Evolutionary conservation across 306 rosid species (phyloP), one percentile per base, ranked within the genome.

Genomic region (Casuarina glauca): DNA sequence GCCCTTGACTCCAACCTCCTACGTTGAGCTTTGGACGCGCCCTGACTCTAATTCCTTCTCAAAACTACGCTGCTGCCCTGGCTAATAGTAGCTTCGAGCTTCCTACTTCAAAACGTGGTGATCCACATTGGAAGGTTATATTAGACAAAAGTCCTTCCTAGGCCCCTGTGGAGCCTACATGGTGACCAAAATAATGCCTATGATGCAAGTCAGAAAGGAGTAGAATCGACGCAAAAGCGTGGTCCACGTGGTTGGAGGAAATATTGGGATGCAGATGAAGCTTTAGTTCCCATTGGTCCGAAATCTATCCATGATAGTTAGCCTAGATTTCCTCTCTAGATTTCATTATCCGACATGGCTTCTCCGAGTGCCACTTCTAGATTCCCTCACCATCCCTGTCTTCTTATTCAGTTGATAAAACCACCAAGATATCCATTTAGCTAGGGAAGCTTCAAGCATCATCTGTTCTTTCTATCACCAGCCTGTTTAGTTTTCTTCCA

Each of bases 341-440:
- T 95, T 85, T 90, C 95, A 87, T 90, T 76, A 81, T 90, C 96
- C 90, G 39, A 87, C 85, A 15, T 88, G 93, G 88, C 87, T 80
- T 84, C 85, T 73, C 91, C 79, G 58, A 50, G 69, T n/a, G 78
- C 61, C 62, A 68, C 55, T 83, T 60, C 78, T 74, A 79, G 90
- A 84, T 87, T 86, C 43, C 81, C 85, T 71, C 10, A 32, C 52
- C 50, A 63, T 52, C 69, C 50, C 74, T 1, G 17, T 75, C 6
- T 67, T 57, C 64, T 68, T 17, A 7, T 36, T 3, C 88, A 5
- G 4, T 66, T 41, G 76, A 75, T 84, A 79, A 82, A 87, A 75
- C 79, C 80, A 38, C 72, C 82, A 46, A 15, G 67, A 26, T 42
- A 15, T 63, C 42, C 78, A 78, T 72, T 72, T 78, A 10, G 43